A percentile compares a stretch with the other conserved stretches of the same genome.
Conservation (phyloP, 2,329 filamentous ascomycete species). For the Claviceps sp. region DNA sequence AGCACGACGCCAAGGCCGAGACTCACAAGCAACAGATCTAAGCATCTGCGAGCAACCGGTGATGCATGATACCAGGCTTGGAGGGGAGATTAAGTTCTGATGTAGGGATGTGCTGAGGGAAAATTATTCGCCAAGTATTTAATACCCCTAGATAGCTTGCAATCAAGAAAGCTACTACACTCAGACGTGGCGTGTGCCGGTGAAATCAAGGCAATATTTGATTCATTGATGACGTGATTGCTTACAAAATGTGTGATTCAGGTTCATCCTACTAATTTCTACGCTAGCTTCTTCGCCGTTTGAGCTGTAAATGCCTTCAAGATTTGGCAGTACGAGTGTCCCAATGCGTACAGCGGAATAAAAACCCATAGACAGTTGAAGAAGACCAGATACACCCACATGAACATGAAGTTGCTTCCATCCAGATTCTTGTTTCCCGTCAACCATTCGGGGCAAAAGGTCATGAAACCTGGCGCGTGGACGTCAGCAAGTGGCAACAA, state of each 20-base stretch:
- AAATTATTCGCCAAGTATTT: not conserved
- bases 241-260: too few relatives aligned
- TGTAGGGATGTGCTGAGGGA: not conserved
- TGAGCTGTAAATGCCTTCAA: too few relatives aligned
- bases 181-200: slow-evolving; percentile 7
- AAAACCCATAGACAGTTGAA: slow-evolving; percentile 55
- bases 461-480: slow-evolving; percentile 46
- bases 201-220: slow-evolving; percentile 19
- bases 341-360: slow-evolving; percentile 29
- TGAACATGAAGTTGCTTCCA: slow-evolving; percentile 53
- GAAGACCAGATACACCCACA: slow-evolving; percentile 49
- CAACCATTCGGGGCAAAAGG: slow-evolving; percentile 58
- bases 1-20: slow-evolving; percentile 26
- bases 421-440: slow-evolving; percentile 48
- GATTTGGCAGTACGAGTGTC: too few relatives aligned
- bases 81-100: not conserved
- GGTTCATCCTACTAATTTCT: too few relatives aligned
- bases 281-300: too few relatives aligned
- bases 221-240: too few relatives aligned
- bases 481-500: not conserved
- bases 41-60: slow-evolving; percentile 2
- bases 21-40: slow-evolving; percentile 29
- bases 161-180: not conserved
- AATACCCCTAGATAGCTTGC: slow-evolving; percentile 7
- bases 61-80: not conserved